A percentile compares a stretch with the other conserved stretches of the same genome.
These are phyloP conservation scores for Conoideocrella luteorostrata DNA, from an alignment of 2,329 filamentous ascomycete genomes.

Conservation along the genomic window DNA sequence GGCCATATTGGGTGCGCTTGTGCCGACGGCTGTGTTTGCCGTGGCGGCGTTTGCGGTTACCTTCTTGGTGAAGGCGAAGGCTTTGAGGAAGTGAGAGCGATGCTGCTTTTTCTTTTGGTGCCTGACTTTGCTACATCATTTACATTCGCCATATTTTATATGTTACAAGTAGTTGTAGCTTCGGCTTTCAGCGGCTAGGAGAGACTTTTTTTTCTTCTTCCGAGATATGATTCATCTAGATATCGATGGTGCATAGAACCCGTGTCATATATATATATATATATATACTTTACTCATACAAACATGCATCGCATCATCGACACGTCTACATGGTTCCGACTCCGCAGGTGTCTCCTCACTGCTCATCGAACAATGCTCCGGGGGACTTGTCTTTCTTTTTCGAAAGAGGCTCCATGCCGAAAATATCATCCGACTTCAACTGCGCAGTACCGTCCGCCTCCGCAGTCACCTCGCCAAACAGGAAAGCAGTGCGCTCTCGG, in stretches of 20 bases:
- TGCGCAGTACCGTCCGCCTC: slow-evolving; percentile 27
- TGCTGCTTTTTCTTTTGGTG: no score
- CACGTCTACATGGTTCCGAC: no score
- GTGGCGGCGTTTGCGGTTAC: slow-evolving; percentile 31
- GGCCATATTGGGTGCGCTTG: slow-evolving; percentile 34
- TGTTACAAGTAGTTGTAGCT: no score
- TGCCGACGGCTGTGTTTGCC: slow-evolving; percentile 30
- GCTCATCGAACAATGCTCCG: slow-evolving; percentile 3
- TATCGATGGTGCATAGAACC: no score
- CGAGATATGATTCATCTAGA: no score
- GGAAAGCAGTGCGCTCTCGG: slow-evolving; percentile 51
- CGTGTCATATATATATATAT: no score
- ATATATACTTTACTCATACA: neutral
- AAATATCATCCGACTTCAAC: slow-evolving; percentile 42
- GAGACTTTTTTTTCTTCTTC: no score
- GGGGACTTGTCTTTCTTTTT: slow-evolving; percentile 17
- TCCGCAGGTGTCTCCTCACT: neutral
- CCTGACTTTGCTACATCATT: no score
- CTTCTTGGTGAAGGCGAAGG: slow-evolving; percentile 52
- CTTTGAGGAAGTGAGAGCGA: slow-evolving; percentile 34
- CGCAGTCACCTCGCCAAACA: slow-evolving; percentile 48
- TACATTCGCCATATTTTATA: no score
- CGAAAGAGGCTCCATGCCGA: slow-evolving; percentile 46
- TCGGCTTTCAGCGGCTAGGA: no score
- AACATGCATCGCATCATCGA: no score